These are phyloP conservation scores for Pseudogymnoascus sp. DNA, from an alignment of 2,329 filamentous ascomycete species.

Conservation along the genomic window DNA sequence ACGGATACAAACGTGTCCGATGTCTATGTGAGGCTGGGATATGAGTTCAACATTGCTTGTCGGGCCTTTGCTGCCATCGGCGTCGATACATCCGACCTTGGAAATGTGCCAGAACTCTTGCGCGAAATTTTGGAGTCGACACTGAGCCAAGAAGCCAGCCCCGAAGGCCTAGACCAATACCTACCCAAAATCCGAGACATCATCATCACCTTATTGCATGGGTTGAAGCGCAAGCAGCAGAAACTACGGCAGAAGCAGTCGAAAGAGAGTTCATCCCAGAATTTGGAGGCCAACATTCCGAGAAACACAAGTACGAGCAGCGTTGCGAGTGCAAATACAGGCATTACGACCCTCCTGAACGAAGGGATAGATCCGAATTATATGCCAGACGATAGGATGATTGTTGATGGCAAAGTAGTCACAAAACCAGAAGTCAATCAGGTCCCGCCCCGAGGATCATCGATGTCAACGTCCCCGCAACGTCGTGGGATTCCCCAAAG, in stretches of 20 bases:
- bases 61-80: conserved; percentile 95
- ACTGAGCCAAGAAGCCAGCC: conserved; percentile 89
- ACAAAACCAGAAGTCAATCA: conserved; percentile 38
- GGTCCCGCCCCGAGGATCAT: not conserved
- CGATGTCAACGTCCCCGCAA: conserved; percentile 12
- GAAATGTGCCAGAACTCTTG: conserved; percentile 87
- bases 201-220: conserved; percentile 94
- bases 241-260: conserved; percentile 63
- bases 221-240: conserved; percentile 94
- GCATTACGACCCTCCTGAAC: conserved; percentile 51
- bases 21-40: conserved; percentile 93
- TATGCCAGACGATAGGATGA: conserved; percentile 4
- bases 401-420: conserved; percentile 8
- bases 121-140: conserved; percentile 91
- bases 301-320: conserved; percentile 52
- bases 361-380: conserved; percentile 38
- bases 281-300: conserved; percentile 21
- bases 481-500: conserved; percentile 30
- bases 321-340: conserved; percentile 49
- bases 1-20: conserved; percentile 95
- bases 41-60: conserved; percentile 99
- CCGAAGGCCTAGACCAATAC: conserved; percentile 88
- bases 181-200: conserved; percentile 93
- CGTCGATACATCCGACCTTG: conserved; percentile 87
- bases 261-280: conserved; percentile 35